These are phyloP conservation scores for Sclerotinia borealis DNA, from an alignment of 2,329 filamentous ascomycete genomes.

Conservation along the genomic window DNA sequence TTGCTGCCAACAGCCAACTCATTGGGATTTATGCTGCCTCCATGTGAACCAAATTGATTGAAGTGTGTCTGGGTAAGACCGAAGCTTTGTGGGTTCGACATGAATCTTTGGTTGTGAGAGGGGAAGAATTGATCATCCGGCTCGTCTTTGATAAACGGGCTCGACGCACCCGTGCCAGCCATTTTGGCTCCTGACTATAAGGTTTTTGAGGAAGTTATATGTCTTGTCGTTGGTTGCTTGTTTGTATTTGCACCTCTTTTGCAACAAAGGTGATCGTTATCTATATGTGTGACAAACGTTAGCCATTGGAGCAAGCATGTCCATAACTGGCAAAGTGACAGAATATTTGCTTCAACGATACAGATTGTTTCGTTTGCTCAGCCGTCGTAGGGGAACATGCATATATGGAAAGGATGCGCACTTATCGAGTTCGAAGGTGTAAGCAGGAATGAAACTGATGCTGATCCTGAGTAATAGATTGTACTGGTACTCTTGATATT, in stretches of 20 bases:
- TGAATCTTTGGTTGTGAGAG: constrained; percentile 29
- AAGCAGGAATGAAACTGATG: background rate
- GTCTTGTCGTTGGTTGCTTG: constrained; percentile 12
- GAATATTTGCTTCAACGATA: background rate
- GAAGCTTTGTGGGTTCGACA: constrained; percentile 30
- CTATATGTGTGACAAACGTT: constrained; percentile 29
- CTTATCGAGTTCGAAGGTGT: constrained; percentile 16
- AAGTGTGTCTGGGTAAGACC: constrained; percentile 43
- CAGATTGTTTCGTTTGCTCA: background rate
- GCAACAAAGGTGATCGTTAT: constrained; percentile 16
- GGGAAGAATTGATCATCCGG: constrained; percentile 54
- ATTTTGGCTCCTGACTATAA: constrained; percentile 26
- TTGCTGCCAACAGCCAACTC: constrained; percentile 69
- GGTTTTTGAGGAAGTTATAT: constrained; percentile 15
- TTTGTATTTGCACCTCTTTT: constrained; percentile 18
- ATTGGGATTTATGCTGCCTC: constrained; percentile 71
- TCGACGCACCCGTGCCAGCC: constrained; percentile 35
- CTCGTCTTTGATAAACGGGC: constrained; percentile 63
- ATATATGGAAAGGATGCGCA: constrained; percentile 16
- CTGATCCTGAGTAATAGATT: background rate
- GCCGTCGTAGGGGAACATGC: constrained; percentile 4
- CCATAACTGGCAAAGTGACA: background rate
- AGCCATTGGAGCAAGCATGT: constrained; percentile 20
- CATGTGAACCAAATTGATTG: constrained; percentile 33
- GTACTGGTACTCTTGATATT: background rate